Percentiles rank a stretch among this genome's conserved stretches.
Evolutionary conservation across 805 yeast genomes (phyloP).

Genomic region (Candida dendrica): DNA sequence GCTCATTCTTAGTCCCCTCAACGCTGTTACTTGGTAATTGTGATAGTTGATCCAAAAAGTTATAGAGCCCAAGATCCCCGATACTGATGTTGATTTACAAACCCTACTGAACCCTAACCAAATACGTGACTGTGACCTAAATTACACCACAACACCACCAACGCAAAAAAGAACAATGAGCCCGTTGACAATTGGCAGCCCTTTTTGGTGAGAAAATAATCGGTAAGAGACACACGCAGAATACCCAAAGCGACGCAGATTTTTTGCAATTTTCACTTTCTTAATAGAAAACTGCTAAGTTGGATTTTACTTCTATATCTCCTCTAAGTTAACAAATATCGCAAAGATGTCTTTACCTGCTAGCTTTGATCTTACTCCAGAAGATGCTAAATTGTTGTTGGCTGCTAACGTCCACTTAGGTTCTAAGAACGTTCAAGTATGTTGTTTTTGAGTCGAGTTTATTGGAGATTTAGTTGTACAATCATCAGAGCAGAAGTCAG

Average conservation of each 20-base stretch:
- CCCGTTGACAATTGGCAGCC: not conserved
- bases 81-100: no score
- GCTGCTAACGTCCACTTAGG: slow-evolving; percentile 99
- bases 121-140: no score
- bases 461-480: not conserved
- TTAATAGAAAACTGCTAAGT: not conserved
- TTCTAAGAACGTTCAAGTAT: slow-evolving; percentile 98
- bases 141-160: not conserved
- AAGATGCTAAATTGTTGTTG: slow-evolving; percentile 97
- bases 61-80: no score
- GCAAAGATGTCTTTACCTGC: slow-evolving; percentile 73
- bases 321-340: slow-evolving; percentile 2
- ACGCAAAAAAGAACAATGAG: no score
- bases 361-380: slow-evolving; percentile 89
- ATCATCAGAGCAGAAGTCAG: not conserved
- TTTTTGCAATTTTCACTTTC: not conserved
- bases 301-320: not conserved
- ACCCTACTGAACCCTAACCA: no score
- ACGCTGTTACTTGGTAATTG: no score
- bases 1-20: no score
- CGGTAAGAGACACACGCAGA: not conserved
- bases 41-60: no score
- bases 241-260: not conserved
- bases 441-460: slow-evolving; percentile 24
- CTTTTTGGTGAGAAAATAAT: no score